These are phyloP conservation scores for Echites panduratus DNA, from an alignment of 257 asterid genomes.

Conservation along the genomic window DNA sequence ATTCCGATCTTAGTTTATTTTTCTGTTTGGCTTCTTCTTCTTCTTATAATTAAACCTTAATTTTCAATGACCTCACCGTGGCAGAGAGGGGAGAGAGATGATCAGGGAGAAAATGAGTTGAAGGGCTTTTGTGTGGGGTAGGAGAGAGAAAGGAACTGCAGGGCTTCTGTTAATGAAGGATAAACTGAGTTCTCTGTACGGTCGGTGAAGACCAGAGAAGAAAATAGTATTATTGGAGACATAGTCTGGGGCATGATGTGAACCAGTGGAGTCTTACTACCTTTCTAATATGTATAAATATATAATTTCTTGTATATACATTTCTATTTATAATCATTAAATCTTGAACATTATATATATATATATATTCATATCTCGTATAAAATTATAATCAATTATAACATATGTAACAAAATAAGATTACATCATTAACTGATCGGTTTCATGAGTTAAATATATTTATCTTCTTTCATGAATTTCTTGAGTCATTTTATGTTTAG, in stretches of 20 bases:
- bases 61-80: constrained; percentile 1
- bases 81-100: neutral
- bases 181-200: constrained; percentile 17
- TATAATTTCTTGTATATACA: too few relatives aligned
- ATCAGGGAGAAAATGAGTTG: neutral
- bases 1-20: constrained; percentile 20
- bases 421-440: too few relatives aligned
- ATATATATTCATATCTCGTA: too few relatives aligned
- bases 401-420: too few relatives aligned
- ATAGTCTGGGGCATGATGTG: constrained; percentile 13
- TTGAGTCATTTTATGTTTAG: too few relatives aligned
- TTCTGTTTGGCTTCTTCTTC: constrained; percentile 24
- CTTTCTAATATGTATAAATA: too few relatives aligned
- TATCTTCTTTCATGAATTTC: too few relatives aligned
- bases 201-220: constrained; percentile 13
- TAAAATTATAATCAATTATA: too few relatives aligned
- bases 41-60: constrained; percentile 14
- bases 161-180: constrained; percentile 15
- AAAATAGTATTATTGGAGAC: constrained; percentile 17
- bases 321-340: neutral
- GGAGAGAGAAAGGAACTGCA: neutral
- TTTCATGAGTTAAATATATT: too few relatives aligned
- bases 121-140: neutral
- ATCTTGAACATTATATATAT: too few relatives aligned
- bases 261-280: neutral